phyloP scores from a whole-genome alignment of 2,329 filamentous ascomycete species.

The Diplodia corticola region DNA sequence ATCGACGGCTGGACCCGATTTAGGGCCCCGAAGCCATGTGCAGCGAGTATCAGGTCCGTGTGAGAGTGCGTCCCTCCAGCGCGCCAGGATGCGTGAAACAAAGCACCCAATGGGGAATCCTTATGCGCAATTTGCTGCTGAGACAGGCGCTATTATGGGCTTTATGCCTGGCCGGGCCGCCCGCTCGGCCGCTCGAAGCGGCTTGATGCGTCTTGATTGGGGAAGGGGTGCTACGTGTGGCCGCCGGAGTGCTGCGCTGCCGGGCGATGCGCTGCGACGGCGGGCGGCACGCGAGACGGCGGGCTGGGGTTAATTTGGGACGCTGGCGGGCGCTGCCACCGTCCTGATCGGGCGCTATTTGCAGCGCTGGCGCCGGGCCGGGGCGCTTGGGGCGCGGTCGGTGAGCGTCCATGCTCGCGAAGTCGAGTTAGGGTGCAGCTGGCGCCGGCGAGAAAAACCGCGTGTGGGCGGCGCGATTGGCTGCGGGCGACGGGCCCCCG shows the following conservation, averaged over 20 bases:
- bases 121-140: slow-evolving; percentile 21
- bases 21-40: slow-evolving; percentile 22
- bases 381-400: slow-evolving; percentile 6
- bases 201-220: slow-evolving; percentile 9
- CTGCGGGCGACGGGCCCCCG: not conserved
- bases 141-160: slow-evolving; percentile 21
- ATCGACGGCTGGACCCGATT: slow-evolving; percentile 18
- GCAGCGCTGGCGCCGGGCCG: slow-evolving; percentile 5
- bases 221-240: slow-evolving; percentile 10
- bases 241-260: slow-evolving; percentile 13
- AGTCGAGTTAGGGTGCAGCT: slow-evolving; percentile 1
- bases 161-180: not conserved
- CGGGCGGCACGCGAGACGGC: slow-evolving; percentile 14
- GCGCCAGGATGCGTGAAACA: slow-evolving; percentile 17
- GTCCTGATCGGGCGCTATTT: slow-evolving; percentile 9
- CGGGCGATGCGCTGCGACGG: slow-evolving; percentile 5
- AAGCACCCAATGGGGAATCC: not conserved
- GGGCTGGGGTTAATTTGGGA: slow-evolving; percentile 7
- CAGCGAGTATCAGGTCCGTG: slow-evolving; percentile 21
- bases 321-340: too few species aligned
- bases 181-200: not conserved
- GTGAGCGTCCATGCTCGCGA: slow-evolving; percentile 3
- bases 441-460: slow-evolving; percentile 12
- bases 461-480: slow-evolving; percentile 15
- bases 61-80: slow-evolving; percentile 12